A percentile compares a stretch with the other conserved stretches of the same genome.
These are phyloP conservation scores for Colletotrichum lupini DNA, from an alignment of 2,329 filamentous ascomycete species.

Conservation along the genomic window DNA sequence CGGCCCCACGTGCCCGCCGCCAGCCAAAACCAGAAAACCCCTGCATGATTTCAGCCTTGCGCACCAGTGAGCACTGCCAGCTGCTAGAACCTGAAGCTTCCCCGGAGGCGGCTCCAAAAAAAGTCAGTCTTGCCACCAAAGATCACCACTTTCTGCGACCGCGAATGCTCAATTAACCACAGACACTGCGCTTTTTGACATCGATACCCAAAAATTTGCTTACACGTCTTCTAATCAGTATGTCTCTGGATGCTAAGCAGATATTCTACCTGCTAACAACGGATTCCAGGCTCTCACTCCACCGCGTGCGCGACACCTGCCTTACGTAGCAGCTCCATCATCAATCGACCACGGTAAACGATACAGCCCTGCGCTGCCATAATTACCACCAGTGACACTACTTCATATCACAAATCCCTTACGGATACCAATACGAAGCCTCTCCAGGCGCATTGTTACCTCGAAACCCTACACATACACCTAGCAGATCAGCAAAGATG, in stretches of 20 bases:
- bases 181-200: neutral
- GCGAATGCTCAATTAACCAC: constrained; percentile 18
- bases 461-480: neutral
- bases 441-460: neutral
- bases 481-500: constrained; percentile 43
- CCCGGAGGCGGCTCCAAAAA: constrained; percentile 4
- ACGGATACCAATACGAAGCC: neutral
- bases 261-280: neutral
- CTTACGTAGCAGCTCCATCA: neutral
- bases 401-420: neutral
- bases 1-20: constrained; percentile 26
- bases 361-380: neutral
- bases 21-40: constrained; percentile 26
- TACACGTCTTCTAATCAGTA: neutral
- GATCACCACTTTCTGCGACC: constrained; percentile 8
- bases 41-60: constrained; percentile 36
- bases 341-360: neutral
- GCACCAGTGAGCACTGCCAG: constrained; percentile 11
- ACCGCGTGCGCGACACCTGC: neutral
- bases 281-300: neutral
- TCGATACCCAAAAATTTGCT: neutral
- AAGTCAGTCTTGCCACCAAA: constrained; percentile 33
- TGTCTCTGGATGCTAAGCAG: neutral
- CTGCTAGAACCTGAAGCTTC: constrained; percentile 13
- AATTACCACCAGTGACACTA: neutral